Percentiles rank a stretch among this genome's conserved stretches.
Evolutionary conservation across 345 rosid genomes (phyloP).

Genomic region (Camelina sativa): DNA sequence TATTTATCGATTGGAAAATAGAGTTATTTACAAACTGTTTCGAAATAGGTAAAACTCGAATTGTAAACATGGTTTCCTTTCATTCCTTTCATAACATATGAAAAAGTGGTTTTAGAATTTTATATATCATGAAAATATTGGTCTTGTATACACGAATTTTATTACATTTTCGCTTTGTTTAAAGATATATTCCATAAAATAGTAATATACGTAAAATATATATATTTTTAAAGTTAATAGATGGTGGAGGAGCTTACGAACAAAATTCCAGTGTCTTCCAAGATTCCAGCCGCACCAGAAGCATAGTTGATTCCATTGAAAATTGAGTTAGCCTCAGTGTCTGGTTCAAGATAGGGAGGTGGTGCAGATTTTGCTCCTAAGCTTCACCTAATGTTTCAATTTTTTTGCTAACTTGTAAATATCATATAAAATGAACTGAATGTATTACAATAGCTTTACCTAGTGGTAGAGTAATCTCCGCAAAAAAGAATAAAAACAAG

Average conservation of each 20-base stretch:
- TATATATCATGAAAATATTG: neutral
- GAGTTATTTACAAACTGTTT: too few relatives aligned
- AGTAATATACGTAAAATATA: too few relatives aligned
- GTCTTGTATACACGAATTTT: neutral
- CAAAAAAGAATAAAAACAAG: too few relatives aligned
- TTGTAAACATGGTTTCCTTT: too few relatives aligned
- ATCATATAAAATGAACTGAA: too few relatives aligned
- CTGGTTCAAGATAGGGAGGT: constrained; percentile 53
- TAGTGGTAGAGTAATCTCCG: too few relatives aligned
- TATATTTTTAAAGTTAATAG: neutral
- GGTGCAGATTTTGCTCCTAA: constrained; percentile 60
- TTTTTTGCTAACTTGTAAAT: too few relatives aligned
- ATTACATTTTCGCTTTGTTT: neutral
- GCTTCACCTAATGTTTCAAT: constrained; percentile 46
- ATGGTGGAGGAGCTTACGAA: constrained; percentile 47
- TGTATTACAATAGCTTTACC: too few relatives aligned
- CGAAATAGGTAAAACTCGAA: too few relatives aligned
- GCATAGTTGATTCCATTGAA: constrained; percentile 57
- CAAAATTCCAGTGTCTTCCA: constrained; percentile 56
- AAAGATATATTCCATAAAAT: too few relatives aligned
- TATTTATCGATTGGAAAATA: too few relatives aligned
- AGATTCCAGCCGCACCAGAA: constrained; percentile 62
- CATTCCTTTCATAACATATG: neutral
- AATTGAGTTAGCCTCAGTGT: constrained; percentile 41
- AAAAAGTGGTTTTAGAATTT: neutral